Percentiles rank a stretch among this genome's conserved stretches.
These are phyloP conservation scores for Naganishia cerealis DNA, from an alignment of 1,284 basidiomycete species.

Conservation along the genomic window DNA sequence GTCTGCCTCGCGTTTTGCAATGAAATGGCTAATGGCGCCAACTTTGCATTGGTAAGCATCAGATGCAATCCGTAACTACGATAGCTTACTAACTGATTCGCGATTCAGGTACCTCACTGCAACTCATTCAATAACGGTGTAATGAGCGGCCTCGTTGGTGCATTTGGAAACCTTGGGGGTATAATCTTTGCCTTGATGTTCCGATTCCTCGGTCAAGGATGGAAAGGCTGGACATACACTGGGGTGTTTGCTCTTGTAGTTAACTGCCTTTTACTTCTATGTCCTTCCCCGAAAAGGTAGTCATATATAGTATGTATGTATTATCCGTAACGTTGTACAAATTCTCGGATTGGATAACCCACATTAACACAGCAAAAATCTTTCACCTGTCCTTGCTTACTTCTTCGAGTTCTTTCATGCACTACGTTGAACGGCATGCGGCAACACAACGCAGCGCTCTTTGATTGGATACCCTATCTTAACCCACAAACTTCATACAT, in stretches of 20 bases:
- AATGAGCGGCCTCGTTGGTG: slow-evolving; percentile 56
- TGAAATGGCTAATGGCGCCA: slow-evolving; percentile 61
- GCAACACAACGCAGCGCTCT: too few relatives aligned
- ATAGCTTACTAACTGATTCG: neutral
- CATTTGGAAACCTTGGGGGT: slow-evolving; percentile 61
- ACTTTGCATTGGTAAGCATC: slow-evolving; percentile 58
- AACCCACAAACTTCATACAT: too few relatives aligned
- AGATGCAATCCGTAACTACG: neutral
- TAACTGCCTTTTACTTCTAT: slow-evolving; percentile 17
- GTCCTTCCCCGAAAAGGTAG: slow-evolving; percentile 21
- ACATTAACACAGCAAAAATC: too few relatives aligned
- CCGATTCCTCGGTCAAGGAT: slow-evolving; percentile 19
- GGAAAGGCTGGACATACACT: slow-evolving; percentile 22
- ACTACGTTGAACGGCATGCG: too few relatives aligned
- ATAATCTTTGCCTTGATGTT: slow-evolving; percentile 42
- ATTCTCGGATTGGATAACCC: neutral
- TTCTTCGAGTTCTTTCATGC: too few relatives aligned
- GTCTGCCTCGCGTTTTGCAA: slow-evolving; percentile 55
- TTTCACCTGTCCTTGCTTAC: too few relatives aligned
- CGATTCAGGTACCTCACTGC: slow-evolving; percentile 59
- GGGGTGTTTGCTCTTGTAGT: slow-evolving; percentile 23
- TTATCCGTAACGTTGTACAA: neutral
- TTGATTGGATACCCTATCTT: too few relatives aligned
- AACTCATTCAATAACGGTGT: slow-evolving; percentile 43
- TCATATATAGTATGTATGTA: neutral